Evolutionary conservation across 192 early-diverging fungal genomes (phyloP).

Genomic region (Haplosporangium gracile): DNA sequence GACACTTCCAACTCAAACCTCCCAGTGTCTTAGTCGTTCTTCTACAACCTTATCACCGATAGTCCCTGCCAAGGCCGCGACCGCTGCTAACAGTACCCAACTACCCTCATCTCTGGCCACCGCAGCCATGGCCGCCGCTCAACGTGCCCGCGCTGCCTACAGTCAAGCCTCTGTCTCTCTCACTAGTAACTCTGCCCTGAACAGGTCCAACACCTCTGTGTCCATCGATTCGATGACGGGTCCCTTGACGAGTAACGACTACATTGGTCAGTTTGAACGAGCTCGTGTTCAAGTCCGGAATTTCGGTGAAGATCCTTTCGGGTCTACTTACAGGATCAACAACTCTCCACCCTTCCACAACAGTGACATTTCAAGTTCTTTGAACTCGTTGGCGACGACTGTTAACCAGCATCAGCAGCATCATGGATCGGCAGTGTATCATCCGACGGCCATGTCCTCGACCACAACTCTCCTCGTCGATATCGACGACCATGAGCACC

Average conservation of each 20-base stretch:
- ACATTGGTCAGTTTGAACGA: slow-evolving; percentile 42
- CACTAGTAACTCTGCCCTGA: background rate
- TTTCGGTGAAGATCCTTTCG: background rate
- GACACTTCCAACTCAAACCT: background rate
- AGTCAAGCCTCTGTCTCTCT: background rate
- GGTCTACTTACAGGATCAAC: background rate
- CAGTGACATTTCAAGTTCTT: too few relatives aligned
- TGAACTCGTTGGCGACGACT: slow-evolving; percentile 10
- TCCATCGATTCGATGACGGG: slow-evolving; percentile 24
- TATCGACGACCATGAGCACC: background rate
- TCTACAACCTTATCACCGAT: background rate
- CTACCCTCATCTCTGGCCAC: background rate
- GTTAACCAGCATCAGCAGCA: background rate
- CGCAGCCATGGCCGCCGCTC: slow-evolving; percentile 26
- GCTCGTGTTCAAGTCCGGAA: slow-evolving; percentile 15
- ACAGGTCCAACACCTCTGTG: background rate
- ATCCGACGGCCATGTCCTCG: background rate
- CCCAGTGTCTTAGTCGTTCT: background rate
- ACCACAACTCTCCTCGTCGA: background rate
- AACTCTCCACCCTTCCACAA: background rate
- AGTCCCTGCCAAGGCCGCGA: background rate
- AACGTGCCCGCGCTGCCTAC: background rate
- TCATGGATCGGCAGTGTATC: background rate
- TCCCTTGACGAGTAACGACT: slow-evolving; percentile 20
- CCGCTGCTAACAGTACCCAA: background rate